Evolutionary conservation across 345 rosid genomes (phyloP), one percentile per base, ranked within the genome.

Genomic region (Euphorbia lathyris): DNA sequence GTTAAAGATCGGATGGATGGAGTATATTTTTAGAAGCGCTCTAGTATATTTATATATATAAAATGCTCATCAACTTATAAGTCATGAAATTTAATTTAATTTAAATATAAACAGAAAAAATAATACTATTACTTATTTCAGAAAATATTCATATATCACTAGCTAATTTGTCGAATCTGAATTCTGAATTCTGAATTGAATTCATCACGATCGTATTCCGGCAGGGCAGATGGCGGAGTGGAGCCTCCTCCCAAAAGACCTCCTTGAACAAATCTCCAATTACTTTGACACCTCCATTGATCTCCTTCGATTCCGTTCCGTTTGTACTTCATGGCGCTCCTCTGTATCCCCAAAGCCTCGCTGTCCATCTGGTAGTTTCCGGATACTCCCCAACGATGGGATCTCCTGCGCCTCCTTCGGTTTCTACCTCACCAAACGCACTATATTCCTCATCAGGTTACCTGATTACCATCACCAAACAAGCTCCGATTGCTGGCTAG

Each of bases 261-360:
- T 95, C 66, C 60, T 92, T 8, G 78, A 77, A 63, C 77, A 71
- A 22, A 87, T 90, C 69, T 74, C 89, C 40, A 80, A 80, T 32
- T 73, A 69, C 78, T 76, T 92, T 1, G 85, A 77, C 40, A 77
- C 85, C 23, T 74, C 88, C 64, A 76, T 78, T 62, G 98, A 95
- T 65, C 70, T 88, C 75, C 58, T 71, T 17, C 93, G 90, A 1
- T 83, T 86, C 81, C 99, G 99, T 34, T 83, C 97, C 70, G 86
- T 90, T 17, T 95, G 99, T 69, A 76, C 83, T 45, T 73, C 88
- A 50, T 95, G 99, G 99, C 86, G 97, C 20, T 86, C 84, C 72
- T 77, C 96, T 32, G 72, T 78, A 48, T 47, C 77, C 19, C 83
- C 86, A 0, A 77, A 72, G 45, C 79, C 73, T 7, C 72, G 72